phyloP scores from a whole-genome alignment of 1,139 yeast species.

The Sugiyamaella neomexicana region DNA sequence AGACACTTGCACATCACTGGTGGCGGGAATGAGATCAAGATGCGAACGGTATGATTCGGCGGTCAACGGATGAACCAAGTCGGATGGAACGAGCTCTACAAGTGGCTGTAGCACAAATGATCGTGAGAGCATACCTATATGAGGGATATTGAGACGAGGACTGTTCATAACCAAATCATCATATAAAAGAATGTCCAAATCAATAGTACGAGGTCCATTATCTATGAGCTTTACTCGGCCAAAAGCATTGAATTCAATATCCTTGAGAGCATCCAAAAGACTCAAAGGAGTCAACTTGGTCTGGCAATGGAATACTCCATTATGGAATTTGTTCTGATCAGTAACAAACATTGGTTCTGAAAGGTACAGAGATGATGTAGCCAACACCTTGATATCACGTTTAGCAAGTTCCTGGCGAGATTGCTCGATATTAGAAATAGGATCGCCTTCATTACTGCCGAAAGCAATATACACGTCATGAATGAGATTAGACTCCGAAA shows the following conservation, averaged over 20 bases:
- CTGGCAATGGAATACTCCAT: slow-evolving; percentile 73
- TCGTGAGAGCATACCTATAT: slow-evolving; percentile 81
- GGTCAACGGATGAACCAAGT: slow-evolving; percentile 71
- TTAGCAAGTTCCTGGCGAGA: slow-evolving; percentile 55
- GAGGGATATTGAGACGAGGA: slow-evolving; percentile 72
- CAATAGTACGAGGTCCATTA: slow-evolving; percentile 91
- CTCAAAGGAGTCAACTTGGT: slow-evolving; percentile 61
- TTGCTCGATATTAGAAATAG: slow-evolving; percentile 56
- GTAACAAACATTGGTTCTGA: slow-evolving; percentile 90
- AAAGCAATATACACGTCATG: slow-evolving; percentile 78
- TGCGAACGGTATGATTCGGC: slow-evolving; percentile 77
- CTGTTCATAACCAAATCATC: slow-evolving; percentile 59
- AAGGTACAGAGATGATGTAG: slow-evolving; percentile 76
- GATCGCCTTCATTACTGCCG: slow-evolving; percentile 85
- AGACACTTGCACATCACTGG: slow-evolving; percentile 35
- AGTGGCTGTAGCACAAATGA: slow-evolving; percentile 88
- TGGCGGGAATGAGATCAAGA: slow-evolving; percentile 54
- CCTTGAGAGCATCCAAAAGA: slow-evolving; percentile 61
- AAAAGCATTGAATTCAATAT: slow-evolving; percentile 71
- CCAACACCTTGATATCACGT: slow-evolving; percentile 49
- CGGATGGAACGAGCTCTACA: slow-evolving; percentile 71
- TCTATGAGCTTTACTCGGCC: slow-evolving; percentile 75
- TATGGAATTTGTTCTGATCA: slow-evolving; percentile 79
- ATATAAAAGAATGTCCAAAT: slow-evolving; percentile 78
- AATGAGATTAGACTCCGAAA: slow-evolving; percentile 17